phyloP scores from a whole-genome alignment of 2,329 filamentous ascomycete species.

The Ilyonectria sp. region DNA sequence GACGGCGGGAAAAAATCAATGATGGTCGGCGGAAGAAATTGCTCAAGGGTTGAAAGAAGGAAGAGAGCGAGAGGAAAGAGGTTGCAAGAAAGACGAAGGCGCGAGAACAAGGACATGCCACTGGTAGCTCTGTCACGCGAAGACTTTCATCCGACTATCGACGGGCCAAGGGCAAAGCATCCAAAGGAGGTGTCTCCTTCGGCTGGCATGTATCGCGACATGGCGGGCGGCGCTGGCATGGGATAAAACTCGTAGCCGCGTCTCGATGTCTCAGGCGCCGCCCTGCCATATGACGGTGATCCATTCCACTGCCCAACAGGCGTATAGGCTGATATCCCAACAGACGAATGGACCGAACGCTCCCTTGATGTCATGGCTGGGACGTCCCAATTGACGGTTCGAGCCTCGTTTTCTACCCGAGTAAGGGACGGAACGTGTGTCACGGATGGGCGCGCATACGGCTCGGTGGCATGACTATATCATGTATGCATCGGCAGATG shows the following conservation, averaged over 20 bases:
- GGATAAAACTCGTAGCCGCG: slow-evolving; percentile 21
- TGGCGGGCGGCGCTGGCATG: slow-evolving; percentile 25
- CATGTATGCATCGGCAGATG: background rate
- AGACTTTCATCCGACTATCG: background rate
- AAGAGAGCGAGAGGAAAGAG: background rate
- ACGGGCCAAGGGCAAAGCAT: background rate
- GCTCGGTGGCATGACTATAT: background rate
- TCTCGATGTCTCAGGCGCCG: slow-evolving; percentile 21
- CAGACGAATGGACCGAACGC: background rate
- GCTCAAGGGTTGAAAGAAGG: background rate
- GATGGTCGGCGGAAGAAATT: background rate
- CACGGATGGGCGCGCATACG: background rate
- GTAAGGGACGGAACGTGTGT: background rate
- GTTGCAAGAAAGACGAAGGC: background rate
- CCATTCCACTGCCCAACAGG: slow-evolving; percentile 14
- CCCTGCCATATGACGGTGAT: slow-evolving; percentile 17
- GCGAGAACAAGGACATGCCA: slow-evolving; percentile 6
- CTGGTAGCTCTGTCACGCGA: slow-evolving; percentile 2
- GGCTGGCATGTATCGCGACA: slow-evolving; percentile 30
- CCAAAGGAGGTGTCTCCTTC: slow-evolving; percentile 2
- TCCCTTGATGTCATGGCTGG: background rate
- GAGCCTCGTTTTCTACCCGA: too few species aligned
- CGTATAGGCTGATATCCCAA: background rate
- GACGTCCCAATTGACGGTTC: background rate
- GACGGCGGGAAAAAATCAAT: background rate